Evolutionary conservation across 768 basidiomycete species (phyloP).

Genomic region (Amanita phalloides): DNA sequence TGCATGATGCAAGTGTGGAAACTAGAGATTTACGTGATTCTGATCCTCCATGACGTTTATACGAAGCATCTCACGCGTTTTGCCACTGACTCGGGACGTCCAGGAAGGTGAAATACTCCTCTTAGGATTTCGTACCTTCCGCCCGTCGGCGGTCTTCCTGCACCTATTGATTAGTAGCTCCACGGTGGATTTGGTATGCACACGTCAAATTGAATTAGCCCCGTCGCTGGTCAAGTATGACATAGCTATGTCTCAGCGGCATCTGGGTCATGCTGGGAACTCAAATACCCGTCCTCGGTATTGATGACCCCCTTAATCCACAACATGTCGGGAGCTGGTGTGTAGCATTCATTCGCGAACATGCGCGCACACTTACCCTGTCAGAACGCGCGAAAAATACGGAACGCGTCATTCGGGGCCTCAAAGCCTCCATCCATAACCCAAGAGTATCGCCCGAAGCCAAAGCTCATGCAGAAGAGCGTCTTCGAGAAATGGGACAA

Average conservation of each 20-base stretch:
- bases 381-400: slow-evolving; percentile 13
- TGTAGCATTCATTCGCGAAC: background rate
- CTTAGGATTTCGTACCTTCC: no score
- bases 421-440: slow-evolving; percentile 50
- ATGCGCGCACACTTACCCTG: background rate
- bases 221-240: slow-evolving; percentile 2
- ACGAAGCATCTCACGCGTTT: background rate
- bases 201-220: background rate
- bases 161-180: slow-evolving; percentile 2
- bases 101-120: no score
- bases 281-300: background rate
- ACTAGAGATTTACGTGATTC: background rate
- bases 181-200: background rate
- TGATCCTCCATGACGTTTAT: background rate
- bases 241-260: slow-evolving; percentile 5
- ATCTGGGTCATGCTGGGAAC: background rate
- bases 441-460: slow-evolving; percentile 41
- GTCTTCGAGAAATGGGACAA: slow-evolving; percentile 7
- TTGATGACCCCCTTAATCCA: background rate
- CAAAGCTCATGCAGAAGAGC: slow-evolving; percentile 27
- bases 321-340: slow-evolving; percentile 3
- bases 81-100: background rate
- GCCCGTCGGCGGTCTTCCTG: background rate
- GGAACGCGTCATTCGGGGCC: slow-evolving; percentile 30
- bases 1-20: slow-evolving; percentile 3